Evolutionary conservation across 1,284 basidiomycete genomes (phyloP), one percentile per base, ranked within the genome.

Genomic region (Marasmius fiardii): DNA sequence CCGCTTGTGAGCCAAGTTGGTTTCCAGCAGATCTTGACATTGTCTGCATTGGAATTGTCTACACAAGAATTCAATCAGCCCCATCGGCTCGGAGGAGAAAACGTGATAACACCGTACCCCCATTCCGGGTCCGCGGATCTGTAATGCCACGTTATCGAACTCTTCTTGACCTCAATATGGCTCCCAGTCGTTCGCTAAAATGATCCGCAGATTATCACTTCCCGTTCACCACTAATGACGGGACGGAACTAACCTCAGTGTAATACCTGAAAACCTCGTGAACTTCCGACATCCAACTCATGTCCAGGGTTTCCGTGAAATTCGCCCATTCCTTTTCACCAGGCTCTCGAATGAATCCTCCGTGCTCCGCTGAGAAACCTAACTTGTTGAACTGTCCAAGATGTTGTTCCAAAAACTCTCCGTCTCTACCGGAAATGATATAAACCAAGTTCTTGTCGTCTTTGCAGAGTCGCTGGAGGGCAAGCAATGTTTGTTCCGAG

Each of bases 91-190:
- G 24, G 54, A 48, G 10, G 24, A 24, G 26, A 53, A 26, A 54
- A 34, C 23, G 5, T 24, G 44, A 52, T 3, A 54, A 41, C 39
- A 35, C 77, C 88, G 66, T 63, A 90, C 87, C 95, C 96, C 86
- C 94, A 99, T 72, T 97, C 93, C 0, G 96, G 96, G 73, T 99
- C 96, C 31, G 83, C 85, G 51, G 86, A 83, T 37, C 96, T 85
- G 74, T 98, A 98, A 75, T 99, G 97, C 95, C 97, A 99, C 21
- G 95, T 98, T 67, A 98, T 93, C 52, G 90, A 90, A 65, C 91
- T 93, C 81, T 96, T 95, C 83, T 99, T 99, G 70, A 92, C 80
- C 78, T 99, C 96, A 60, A 99, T 94, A 63, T 92, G 89, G 63
- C 90, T 91, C n/a, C 97, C 96, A 20, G 93, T 92, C 60, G 96